phyloP scores from a whole-genome alignment of 306 rosid genomes.

The Crataegus laevigata region DNA sequence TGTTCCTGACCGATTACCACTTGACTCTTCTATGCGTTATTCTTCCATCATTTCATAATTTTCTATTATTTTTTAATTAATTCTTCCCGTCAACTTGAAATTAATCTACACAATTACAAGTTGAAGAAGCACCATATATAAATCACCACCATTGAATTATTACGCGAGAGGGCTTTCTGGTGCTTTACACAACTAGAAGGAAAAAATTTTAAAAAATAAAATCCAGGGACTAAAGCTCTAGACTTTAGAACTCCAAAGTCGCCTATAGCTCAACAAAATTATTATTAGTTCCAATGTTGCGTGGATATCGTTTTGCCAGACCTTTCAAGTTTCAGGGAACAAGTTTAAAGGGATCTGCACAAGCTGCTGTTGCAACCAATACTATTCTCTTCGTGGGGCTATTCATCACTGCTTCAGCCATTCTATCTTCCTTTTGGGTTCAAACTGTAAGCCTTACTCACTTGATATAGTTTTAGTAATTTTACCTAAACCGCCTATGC shows the following conservation, averaged over 20 bases:
- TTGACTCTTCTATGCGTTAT: background rate
- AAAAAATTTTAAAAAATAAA: background rate
- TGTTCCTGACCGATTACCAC: no score
- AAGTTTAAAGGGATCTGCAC: background rate
- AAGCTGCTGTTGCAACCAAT: background rate
- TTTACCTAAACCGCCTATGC: background rate
- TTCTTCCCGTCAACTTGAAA: background rate
- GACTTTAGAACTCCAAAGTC: background rate
- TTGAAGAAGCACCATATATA: background rate
- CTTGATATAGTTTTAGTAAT: no score
- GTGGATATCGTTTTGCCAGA: background rate
- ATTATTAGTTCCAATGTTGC: background rate
- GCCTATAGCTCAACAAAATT: background rate
- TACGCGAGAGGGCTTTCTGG: background rate
- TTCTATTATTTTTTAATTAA: background rate
- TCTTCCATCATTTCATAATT: background rate
- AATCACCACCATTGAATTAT: background rate
- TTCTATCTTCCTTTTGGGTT: constrained; percentile 15
- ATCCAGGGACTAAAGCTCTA: background rate
- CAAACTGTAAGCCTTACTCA: constrained; percentile 13
- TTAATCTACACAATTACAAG: background rate
- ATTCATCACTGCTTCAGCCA: constrained; percentile 18
- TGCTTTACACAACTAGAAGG: background rate
- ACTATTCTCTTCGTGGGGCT: constrained; percentile 26
- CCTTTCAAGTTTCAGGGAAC: background rate